Evolutionary conservation across 2,329 filamentous ascomycete species (phyloP).

Genomic region (Fusarium longipes): DNA sequence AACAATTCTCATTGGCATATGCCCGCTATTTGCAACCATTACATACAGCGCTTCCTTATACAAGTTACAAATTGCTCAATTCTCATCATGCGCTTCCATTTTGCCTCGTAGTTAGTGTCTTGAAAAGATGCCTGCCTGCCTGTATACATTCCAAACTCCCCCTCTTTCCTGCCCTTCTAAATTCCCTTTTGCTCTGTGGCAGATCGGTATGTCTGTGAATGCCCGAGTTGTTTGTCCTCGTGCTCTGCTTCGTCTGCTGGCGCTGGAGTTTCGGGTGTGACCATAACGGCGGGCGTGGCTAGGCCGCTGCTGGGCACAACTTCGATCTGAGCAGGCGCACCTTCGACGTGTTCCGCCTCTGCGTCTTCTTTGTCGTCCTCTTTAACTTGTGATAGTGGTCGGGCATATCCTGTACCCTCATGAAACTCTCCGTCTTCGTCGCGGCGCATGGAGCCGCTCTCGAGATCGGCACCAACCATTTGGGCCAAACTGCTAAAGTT

Average conservation of each 20-base stretch:
- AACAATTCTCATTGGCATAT: constrained; percentile 20
- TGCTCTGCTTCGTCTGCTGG: constrained; percentile 49
- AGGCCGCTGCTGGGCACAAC: constrained; percentile 1
- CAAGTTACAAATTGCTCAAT: constrained; percentile 41
- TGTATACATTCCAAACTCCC: constrained; percentile 15
- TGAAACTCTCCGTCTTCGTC: constrained; percentile 46
- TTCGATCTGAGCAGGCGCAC: constrained; percentile 12
- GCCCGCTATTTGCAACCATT: constrained; percentile 24
- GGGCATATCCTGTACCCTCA: constrained; percentile 31
- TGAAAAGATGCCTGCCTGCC: background rate
- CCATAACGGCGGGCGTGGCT: constrained; percentile 56
- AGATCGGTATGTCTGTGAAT: constrained; percentile 38
- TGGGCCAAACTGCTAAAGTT: constrained; percentile 90
- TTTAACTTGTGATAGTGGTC: constrained; percentile 52
- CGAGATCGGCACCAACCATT: constrained; percentile 77
- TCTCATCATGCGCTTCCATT: constrained; percentile 1
- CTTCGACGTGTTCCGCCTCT: constrained; percentile 50
- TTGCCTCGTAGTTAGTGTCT: constrained; percentile 3
- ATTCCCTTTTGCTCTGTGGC: background rate
- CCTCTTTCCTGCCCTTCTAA: constrained; percentile 46
- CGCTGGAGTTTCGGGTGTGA: constrained; percentile 64
- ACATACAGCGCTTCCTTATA: constrained; percentile 38
- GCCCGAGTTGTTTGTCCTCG: constrained; percentile 59
- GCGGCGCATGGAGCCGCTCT: constrained; percentile 54
- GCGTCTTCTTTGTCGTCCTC: constrained; percentile 54